Conservation (phyloP, 208 protist genomes). For the Acanthamoeba royreba region DNA sequence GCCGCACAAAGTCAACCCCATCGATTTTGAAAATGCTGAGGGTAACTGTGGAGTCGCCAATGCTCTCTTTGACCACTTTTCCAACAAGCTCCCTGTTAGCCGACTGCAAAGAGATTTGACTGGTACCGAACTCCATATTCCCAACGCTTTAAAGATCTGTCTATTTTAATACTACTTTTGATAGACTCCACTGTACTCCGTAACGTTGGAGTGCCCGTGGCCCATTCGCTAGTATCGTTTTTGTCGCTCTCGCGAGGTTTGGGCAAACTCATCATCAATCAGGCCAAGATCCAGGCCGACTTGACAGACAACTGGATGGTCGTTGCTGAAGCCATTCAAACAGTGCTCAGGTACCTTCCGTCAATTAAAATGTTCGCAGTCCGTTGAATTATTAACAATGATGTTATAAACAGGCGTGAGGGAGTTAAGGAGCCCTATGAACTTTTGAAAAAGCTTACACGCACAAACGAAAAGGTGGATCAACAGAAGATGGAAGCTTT, state of each 20-base stretch:
- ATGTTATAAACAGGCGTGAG: slow-evolving; percentile 24
- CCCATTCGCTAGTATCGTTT: slow-evolving; percentile 88
- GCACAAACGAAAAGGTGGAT: slow-evolving; percentile 80
- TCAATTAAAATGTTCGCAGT: slow-evolving; percentile 87
- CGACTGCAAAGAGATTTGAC: slow-evolving; percentile 93
- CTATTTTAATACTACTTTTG: neutral
- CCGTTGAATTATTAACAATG: slow-evolving; percentile 89
- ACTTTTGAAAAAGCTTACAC: slow-evolving; percentile 33
- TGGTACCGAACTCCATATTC: neutral
- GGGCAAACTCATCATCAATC: slow-evolving; percentile 87
- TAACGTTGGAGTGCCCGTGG: slow-evolving; percentile 91
- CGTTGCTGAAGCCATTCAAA: slow-evolving; percentile 93
- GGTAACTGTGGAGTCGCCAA: slow-evolving; percentile 93
- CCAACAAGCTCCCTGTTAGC: slow-evolving; percentile 91
- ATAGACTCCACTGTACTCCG: slow-evolving; percentile 92
- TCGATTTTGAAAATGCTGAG: slow-evolving; percentile 97
- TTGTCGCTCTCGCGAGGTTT: slow-evolving; percentile 85
- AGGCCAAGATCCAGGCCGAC: slow-evolving; percentile 81
- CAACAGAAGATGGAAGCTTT: slow-evolving; percentile 81
- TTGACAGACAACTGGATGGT: slow-evolving; percentile 92
- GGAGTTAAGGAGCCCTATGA: slow-evolving; percentile 36
- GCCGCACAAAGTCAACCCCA: slow-evolving; percentile 97
- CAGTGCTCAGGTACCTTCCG: slow-evolving; percentile 82
- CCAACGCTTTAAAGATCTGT: neutral
- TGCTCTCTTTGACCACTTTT: slow-evolving; percentile 90